Evolutionary conservation across 176 grass and related monocot genomes (phyloP), one percentile per base, ranked within the genome.

Genomic region (Guadua angustifolia): DNA sequence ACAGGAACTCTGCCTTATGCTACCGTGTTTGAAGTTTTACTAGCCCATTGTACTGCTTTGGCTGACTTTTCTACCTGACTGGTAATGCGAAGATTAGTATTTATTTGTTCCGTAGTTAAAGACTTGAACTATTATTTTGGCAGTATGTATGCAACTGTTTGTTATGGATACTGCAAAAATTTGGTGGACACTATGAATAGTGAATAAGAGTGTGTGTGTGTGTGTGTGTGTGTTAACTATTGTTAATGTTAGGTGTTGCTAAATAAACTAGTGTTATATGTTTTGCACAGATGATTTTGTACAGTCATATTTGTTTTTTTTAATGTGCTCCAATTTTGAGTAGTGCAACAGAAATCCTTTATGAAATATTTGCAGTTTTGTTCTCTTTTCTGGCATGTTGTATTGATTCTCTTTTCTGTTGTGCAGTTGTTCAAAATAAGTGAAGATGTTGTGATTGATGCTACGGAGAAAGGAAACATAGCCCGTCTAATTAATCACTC

Each of bases 361-460:
- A 29, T 43, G 60, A 15, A 40, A 40, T 80, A 51, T 29, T 29
- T 3, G 1, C 4, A 83, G 59, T 24, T 44, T 66, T 26, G 1
- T 49, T 36, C 15, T 77, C 14, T 53, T 50, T 33, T 42, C 17
- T 79, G n/a, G 5, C 3, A 17, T 25, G 2, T 32, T 33, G 4
- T 55, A 60, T 79, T 69, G 39, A 74, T 77, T 79, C 25, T 53
- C 4, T 85, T 73, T 82, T 38, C 13, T 81, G 9, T 64, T 26
- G 17, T 79, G 76, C 85, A 98, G 92, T 62, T 98, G 22, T 98
- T 95, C 85, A 98, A 92, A 87, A 92, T 98, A 75, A 95, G 92
- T n/a, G 95, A 95, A 84, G 95, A 98, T 64, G 85, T 95, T 24
- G 95, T 97, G 14, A 78, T 97, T 56, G 95, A 97, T 70, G 95